A percentile compares a stretch with the other conserved stretches of the same genome.
phyloP scores from a whole-genome alignment of 176 grass and related monocot species.

The Guadua angustifolia region DNA sequence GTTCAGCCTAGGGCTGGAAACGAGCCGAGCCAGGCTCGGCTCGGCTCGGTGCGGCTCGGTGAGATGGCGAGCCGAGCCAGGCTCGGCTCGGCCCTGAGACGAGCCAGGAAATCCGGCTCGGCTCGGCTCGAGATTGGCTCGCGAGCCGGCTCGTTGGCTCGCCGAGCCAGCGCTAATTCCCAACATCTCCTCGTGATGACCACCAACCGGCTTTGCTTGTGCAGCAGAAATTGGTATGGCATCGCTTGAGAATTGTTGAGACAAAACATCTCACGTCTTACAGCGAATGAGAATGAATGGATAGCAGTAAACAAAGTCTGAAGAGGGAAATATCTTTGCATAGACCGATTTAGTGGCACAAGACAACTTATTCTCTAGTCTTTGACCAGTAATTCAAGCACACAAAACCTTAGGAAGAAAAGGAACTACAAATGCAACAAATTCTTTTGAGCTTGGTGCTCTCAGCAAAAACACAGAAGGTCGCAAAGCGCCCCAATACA shows the following conservation, averaged over 20 bases:
- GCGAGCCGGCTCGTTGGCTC: no score
- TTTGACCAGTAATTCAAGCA: background rate
- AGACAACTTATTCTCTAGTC: conserved; percentile 37
- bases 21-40: no score
- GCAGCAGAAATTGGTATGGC: background rate
- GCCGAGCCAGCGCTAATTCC: no score
- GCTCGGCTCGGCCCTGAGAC: no score
- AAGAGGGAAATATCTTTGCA: background rate
- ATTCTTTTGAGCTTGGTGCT: background rate
- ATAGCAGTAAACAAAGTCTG: background rate
- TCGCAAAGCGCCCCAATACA: background rate
- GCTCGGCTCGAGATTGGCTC: no score
- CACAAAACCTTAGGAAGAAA: background rate
- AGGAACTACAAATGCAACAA: background rate
- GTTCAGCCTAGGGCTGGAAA: no score
- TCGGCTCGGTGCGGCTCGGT: no score
- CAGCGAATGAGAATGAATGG: background rate
- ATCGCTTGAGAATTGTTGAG: background rate
- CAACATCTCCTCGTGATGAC: background rate
- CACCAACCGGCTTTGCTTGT: background rate
- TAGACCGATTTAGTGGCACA: background rate
- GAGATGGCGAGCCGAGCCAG: no score
- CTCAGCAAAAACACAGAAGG: background rate
- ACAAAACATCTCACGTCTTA: background rate
- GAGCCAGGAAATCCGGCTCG: no score